A percentile compares a stretch with the other conserved stretches of the same genome.
Conservation (phyloP, 225 moss, liverwort and hornwort species). For the Straminergon stramineum region DNA sequence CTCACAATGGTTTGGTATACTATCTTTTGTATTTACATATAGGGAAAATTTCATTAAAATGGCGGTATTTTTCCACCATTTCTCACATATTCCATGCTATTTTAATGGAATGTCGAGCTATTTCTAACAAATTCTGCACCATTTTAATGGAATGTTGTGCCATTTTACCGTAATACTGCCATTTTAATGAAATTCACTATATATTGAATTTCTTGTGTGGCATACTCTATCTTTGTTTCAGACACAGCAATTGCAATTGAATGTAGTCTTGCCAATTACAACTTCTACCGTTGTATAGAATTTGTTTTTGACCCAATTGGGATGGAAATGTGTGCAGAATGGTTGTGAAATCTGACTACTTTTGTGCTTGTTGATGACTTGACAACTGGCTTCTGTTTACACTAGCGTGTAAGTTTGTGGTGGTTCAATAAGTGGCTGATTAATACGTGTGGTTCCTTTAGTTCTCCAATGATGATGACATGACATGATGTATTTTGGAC, state of each 20-base stretch:
- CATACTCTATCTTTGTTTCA: neutral
- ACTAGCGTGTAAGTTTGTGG: neutral
- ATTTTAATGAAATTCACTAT: too few species aligned
- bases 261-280: neutral
- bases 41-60: too few species aligned
- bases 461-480: neutral
- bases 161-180: too few species aligned
- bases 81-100: too few species aligned
- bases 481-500: neutral
- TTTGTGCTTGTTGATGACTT: neutral
- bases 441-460: neutral
- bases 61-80: too few species aligned
- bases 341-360: neutral
- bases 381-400: neutral
- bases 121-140: too few species aligned
- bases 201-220: neutral
- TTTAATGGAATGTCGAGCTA: too few species aligned
- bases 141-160: too few species aligned
- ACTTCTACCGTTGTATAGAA: neutral
- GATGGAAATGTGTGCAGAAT: neutral
- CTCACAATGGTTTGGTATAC: neutral
- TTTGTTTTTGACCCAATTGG: neutral
- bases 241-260: neutral
- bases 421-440: neutral
- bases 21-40: neutral